phyloP scores from a whole-genome alignment of 805 yeast genomes.

The Myxozyma geophila region DNA sequence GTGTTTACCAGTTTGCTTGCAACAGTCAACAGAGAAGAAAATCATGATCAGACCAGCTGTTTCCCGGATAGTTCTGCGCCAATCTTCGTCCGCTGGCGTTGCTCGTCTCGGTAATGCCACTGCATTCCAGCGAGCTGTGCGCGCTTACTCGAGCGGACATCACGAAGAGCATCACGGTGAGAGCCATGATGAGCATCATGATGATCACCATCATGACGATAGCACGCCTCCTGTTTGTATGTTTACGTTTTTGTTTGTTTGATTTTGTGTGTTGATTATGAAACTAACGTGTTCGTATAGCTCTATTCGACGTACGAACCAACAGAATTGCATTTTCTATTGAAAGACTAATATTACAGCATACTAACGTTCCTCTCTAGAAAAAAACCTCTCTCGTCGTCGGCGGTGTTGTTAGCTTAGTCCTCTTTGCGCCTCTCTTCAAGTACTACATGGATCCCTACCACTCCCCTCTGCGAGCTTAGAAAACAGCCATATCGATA shows the following conservation, averaged over 20 bases:
- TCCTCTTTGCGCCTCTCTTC: background rate
- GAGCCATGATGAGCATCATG: conserved; percentile 20
- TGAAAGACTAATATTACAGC: background rate
- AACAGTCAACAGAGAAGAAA: background rate
- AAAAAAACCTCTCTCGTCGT: background rate
- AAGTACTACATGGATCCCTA: background rate
- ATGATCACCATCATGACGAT: conserved; percentile 25
- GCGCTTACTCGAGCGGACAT: conserved; percentile 27
- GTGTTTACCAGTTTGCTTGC: background rate
- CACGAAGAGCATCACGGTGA: conserved; percentile 9
- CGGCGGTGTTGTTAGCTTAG: background rate
- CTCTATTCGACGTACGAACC: conserved; percentile 9
- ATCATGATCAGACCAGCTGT: conserved; percentile 9
- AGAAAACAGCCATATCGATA: background rate
- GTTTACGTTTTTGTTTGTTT: background rate
- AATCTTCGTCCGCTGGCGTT: background rate
- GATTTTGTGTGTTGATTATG: background rate
- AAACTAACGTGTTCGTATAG: background rate
- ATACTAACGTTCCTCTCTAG: background rate
- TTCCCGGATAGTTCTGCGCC: background rate
- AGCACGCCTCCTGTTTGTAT: conserved; percentile 15
- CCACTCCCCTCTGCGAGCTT: background rate
- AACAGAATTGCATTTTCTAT: background rate
- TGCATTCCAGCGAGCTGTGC: conserved; percentile 7
- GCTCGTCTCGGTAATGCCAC: background rate